A percentile compares a stretch with the other conserved stretches of the same genome.
Evolutionary conservation across 2,329 filamentous ascomycete species (phyloP).

Genomic region (Xenoacremonium recifei): DNA sequence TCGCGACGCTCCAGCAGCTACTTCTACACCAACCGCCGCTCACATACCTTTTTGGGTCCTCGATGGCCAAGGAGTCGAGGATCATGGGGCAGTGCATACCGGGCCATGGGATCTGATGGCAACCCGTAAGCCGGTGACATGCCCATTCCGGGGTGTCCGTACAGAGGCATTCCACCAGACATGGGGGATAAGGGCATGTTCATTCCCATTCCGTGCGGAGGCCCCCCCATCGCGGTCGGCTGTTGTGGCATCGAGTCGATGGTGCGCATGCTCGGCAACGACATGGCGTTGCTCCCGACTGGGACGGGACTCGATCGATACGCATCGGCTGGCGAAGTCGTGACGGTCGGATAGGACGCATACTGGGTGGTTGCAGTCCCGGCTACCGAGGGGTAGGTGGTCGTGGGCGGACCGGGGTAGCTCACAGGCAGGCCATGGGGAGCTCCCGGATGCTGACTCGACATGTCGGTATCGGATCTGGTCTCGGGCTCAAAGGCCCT

Average conservation of each 20-base stretch:
- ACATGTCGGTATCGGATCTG: constrained; percentile 29
- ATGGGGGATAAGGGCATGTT: constrained; percentile 29
- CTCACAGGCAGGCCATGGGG: constrained; percentile 28
- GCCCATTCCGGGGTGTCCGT: constrained; percentile 37
- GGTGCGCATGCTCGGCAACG: constrained; percentile 41
- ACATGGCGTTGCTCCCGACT: constrained; percentile 29
- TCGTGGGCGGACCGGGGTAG: constrained; percentile 27
- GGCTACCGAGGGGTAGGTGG: constrained; percentile 21
- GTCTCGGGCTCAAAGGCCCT: constrained; percentile 26
- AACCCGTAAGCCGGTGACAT: constrained; percentile 39
- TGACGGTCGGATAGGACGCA: constrained; percentile 29
- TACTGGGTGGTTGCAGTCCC: constrained; percentile 27
- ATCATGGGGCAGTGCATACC: constrained; percentile 49
- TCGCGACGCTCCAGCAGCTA: too few relatives aligned
- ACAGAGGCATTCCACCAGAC: constrained; percentile 40
- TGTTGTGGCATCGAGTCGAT: constrained; percentile 35
- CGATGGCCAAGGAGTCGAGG: constrained; percentile 47
- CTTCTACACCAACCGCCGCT: too few relatives aligned
- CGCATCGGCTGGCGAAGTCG: constrained; percentile 25
- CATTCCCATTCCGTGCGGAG: constrained; percentile 37
- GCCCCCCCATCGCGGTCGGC: constrained; percentile 25
- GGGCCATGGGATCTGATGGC: constrained; percentile 40
- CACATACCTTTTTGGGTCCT: constrained; percentile 57
- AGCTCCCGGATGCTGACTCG: constrained; percentile 30
- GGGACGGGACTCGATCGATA: constrained; percentile 29